A percentile compares a stretch with the other conserved stretches of the same genome.
phyloP scores from a whole-genome alignment of 352 stramenopile genomes.

The Pythium rhizo-oryzae region DNA sequence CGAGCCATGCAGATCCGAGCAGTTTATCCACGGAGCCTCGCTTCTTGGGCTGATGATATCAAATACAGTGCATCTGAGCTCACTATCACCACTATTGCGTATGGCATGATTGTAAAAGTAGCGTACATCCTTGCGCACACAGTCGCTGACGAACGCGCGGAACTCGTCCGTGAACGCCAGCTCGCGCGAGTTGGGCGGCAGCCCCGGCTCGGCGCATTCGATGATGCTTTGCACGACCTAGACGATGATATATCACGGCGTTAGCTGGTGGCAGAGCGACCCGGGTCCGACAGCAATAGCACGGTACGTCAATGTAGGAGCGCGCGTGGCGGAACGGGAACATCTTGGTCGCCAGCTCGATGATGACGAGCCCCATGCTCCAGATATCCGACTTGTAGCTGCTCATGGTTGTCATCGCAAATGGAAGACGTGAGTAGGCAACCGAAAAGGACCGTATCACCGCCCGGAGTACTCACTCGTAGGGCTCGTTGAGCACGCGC shows the following conservation, averaged over 20 bases:
- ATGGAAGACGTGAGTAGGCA: too few species aligned
- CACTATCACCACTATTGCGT: too few species aligned
- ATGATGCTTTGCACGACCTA: constrained; percentile 81
- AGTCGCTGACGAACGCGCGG: constrained; percentile 55
- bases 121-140: constrained; percentile 67
- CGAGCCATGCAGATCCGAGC: constrained; percentile 54
- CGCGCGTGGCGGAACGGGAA: constrained; percentile 58
- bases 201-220: constrained; percentile 49
- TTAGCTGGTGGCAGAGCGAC: neutral
- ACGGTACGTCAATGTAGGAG: constrained; percentile 71
- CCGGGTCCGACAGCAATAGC: neutral
- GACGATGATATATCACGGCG: neutral
- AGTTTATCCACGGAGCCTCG: constrained; percentile 64
- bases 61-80: neutral
- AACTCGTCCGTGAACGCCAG: constrained; percentile 56
- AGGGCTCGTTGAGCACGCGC: constrained; percentile 83
- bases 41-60: constrained; percentile 42
- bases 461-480: constrained; percentile 40
- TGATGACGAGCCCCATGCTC: constrained; percentile 74
- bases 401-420: neutral
- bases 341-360: constrained; percentile 60
- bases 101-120: neutral
- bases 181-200: constrained; percentile 37
- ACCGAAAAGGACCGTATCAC: too few species aligned
- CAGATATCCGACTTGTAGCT: constrained; percentile 85